phyloP scores from a whole-genome alignment of 441 rosid genomes.

The Sinapis alba region DNA sequence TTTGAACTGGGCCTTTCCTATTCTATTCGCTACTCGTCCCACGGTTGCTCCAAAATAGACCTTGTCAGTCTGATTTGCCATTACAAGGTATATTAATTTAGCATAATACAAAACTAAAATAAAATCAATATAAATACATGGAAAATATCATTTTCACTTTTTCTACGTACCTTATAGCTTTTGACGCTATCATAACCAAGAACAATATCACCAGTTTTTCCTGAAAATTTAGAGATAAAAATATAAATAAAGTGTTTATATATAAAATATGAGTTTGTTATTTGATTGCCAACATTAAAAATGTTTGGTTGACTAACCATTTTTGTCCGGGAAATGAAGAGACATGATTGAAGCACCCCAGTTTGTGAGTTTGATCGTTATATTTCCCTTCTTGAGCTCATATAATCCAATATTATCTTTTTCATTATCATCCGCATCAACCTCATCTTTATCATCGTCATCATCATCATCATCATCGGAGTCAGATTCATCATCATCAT shows the following conservation, averaged over 20 bases:
- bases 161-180: constrained; percentile 54
- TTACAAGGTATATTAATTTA: background rate
- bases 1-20: constrained; percentile 68
- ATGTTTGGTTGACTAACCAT: constrained; percentile 50
- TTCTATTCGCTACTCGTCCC: constrained; percentile 88
- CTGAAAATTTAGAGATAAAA: constrained; percentile 41
- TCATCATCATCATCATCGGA: constrained; percentile 3
- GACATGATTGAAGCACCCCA: constrained; percentile 86
- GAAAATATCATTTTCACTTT: background rate
- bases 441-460: constrained; percentile 33
- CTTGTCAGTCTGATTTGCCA: constrained; percentile 55
- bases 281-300: background rate
- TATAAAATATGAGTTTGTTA: background rate
- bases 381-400: constrained; percentile 75
- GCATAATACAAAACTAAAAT: background rate
- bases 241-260: background rate
- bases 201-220: constrained; percentile 67
- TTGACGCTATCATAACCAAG: constrained; percentile 72
- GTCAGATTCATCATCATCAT: constrained; percentile 22
- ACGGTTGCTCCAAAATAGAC: constrained; percentile 70
- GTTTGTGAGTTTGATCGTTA: constrained; percentile 67
- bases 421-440: constrained; percentile 37
- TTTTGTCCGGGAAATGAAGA: constrained; percentile 68
- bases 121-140: background rate
- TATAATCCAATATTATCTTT: constrained; percentile 47